These are phyloP conservation scores for Malassezia cuniculi DNA, from an alignment of 1,284 basidiomycete genomes.

Conservation along the genomic window DNA sequence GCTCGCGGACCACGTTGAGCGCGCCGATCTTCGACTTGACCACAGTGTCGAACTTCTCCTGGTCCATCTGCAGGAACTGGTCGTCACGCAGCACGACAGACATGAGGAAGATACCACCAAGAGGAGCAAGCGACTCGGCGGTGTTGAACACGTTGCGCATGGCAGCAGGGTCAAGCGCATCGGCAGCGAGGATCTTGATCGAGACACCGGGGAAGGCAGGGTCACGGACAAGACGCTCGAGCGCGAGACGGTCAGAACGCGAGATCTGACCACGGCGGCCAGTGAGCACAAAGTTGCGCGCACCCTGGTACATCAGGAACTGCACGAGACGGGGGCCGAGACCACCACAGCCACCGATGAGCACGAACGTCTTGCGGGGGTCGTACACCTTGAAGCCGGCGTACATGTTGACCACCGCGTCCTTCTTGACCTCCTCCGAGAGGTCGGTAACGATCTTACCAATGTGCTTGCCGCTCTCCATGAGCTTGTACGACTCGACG, in stretches of 20 bases:
- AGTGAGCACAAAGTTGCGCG: slow-evolving; percentile 18
- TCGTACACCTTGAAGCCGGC: slow-evolving; percentile 12
- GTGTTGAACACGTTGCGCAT: slow-evolving; percentile 14
- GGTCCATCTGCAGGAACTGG: slow-evolving; percentile 14
- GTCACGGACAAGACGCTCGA: slow-evolving; percentile 15
- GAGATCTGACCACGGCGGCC: slow-evolving; percentile 15
- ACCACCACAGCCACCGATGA: slow-evolving; percentile 20
- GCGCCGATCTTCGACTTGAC: slow-evolving; percentile 14
- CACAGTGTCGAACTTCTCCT: slow-evolving; percentile 16
- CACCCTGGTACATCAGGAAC: slow-evolving; percentile 14
- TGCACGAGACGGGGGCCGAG: slow-evolving; percentile 15
- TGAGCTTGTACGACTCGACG: slow-evolving; percentile 14
- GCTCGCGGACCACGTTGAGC: slow-evolving; percentile 9
- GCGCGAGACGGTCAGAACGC: slow-evolving; percentile 14
- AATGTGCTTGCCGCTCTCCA: slow-evolving; percentile 16
- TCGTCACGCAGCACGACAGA: slow-evolving; percentile 15
- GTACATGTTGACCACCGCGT: slow-evolving; percentile 3
- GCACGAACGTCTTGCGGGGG: slow-evolving; percentile 15
- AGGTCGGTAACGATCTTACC: slow-evolving; percentile 16
- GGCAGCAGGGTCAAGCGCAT: slow-evolving; percentile 11
- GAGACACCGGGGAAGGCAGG: slow-evolving; percentile 13
- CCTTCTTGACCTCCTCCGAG: neutral
- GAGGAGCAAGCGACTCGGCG: slow-evolving; percentile 7
- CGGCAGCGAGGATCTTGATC: slow-evolving; percentile 15
- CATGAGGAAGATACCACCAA: slow-evolving; percentile 16